A percentile compares a stretch with the other conserved stretches of the same genome.
These are phyloP conservation scores for Fistulinella staudtii DNA, from an alignment of 1,284 basidiomycete genomes.

Conservation along the genomic window DNA sequence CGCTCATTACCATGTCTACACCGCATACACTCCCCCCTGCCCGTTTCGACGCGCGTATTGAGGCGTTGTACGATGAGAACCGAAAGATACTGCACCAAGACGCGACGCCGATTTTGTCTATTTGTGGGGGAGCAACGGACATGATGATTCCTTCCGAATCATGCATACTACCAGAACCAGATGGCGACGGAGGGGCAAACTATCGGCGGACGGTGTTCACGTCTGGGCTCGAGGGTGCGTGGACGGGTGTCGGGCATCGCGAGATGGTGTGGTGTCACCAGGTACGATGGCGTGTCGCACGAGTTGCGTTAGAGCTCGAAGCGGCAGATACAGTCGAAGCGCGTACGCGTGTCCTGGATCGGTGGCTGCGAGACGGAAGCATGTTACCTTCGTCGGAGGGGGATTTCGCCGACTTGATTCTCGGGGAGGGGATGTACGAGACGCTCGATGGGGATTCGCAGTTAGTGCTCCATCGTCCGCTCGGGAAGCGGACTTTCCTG, in stretches of 20 bases:
- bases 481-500: conserved; percentile 44
- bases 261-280: conserved; percentile 99
- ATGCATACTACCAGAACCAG: conserved; percentile 62
- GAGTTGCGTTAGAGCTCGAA: conserved; percentile 70
- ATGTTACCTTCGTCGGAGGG: conserved; percentile 30
- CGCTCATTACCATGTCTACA: conserved; percentile 92
- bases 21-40: conserved; percentile 89
- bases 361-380: conserved; percentile 64
- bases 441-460: conserved; percentile 34
- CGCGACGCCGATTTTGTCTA: conserved; percentile 69
- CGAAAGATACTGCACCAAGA: conserved; percentile 36
- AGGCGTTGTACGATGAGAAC: conserved; percentile 62
- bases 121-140: conserved; percentile 93
- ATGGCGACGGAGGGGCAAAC: conserved; percentile 6
- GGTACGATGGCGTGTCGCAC: conserved; percentile 84
- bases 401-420: conserved; percentile 1
- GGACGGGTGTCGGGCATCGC: conserved; percentile 94
- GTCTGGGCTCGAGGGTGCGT: conserved; percentile 81
- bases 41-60: conserved; percentile 79
- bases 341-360: conserved; percentile 46
- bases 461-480: conserved; percentile 44
- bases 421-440: conserved; percentile 28
- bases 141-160: conserved; percentile 91
- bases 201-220: conserved; percentile 81
- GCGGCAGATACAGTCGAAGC: conserved; percentile 26